Evolutionary conservation across 2,329 filamentous ascomycete species (phyloP).

Genomic region (Apiospora pterosperma): DNA sequence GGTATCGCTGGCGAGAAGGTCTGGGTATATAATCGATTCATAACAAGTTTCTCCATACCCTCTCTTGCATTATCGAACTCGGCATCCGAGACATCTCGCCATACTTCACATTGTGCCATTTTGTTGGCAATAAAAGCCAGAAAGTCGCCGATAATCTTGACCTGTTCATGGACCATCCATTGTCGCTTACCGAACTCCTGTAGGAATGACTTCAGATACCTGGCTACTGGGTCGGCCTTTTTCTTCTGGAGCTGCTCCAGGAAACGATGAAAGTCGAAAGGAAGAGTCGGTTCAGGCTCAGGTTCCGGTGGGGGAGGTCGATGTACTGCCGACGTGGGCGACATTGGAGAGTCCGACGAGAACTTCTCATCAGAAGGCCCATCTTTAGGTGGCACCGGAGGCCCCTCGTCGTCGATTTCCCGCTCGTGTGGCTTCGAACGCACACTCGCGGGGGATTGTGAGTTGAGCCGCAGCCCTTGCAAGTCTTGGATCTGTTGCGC

Average conservation of each 20-base stretch:
- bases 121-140: constrained; percentile 96
- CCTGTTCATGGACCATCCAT: constrained; percentile 99
- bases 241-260: constrained; percentile 93
- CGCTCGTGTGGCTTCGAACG: constrained; percentile 32
- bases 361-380: constrained; percentile 42
- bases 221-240: constrained; percentile 95
- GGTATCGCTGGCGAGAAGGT: constrained; percentile 95
- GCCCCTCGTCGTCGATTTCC: constrained; percentile 43
- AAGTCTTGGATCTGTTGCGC: constrained; percentile 47
- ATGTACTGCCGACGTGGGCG: constrained; percentile 49
- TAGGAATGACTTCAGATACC: constrained; percentile 91
- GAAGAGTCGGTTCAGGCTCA: constrained; percentile 76
- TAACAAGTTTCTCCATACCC: constrained; percentile 99
- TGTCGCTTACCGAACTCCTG: constrained; percentile 95
- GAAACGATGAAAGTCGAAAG: constrained; percentile 97
- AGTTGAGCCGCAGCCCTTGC: constrained; percentile 38
- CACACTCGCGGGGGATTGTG: constrained; percentile 34
- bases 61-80: constrained; percentile 98
- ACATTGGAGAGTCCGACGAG: constrained; percentile 35
- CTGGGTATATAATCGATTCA: constrained; percentile 94
- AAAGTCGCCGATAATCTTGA: constrained; percentile 98
- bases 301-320: constrained; percentile 69
- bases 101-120: constrained; percentile 96
- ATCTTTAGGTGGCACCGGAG: constrained; percentile 60
- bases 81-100: constrained; percentile 90